Percentiles rank a stretch among this genome's conserved stretches.
phyloP scores from a whole-genome alignment of 2,329 filamentous ascomycete genomes.

The Fusarium agapanthi region DNA sequence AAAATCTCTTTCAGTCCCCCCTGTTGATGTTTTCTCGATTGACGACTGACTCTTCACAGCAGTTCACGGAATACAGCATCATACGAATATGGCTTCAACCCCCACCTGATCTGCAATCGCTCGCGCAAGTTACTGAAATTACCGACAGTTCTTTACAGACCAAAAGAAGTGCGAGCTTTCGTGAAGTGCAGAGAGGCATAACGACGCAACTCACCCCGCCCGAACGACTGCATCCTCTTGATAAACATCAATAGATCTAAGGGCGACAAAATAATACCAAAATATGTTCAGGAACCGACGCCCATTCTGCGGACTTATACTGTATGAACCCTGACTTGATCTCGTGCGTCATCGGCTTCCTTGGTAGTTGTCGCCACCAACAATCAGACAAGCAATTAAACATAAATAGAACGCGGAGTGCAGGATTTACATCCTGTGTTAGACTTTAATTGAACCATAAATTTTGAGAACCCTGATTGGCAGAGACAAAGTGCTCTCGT shows the following conservation, averaged over 20 bases:
- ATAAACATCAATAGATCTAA: background rate
- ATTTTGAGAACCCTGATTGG: fast-evolving
- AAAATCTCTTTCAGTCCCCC: background rate
- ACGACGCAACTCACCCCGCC: background rate
- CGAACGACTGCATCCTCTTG: background rate
- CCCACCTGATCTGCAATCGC: too few species aligned
- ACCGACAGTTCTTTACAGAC: too few species aligned
- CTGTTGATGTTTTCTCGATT: background rate
- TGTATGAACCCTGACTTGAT: background rate
- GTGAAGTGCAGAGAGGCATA: background rate
- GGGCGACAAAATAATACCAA: too few species aligned
- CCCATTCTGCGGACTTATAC: background rate
- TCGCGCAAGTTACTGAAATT: too few species aligned
- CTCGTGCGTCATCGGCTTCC: background rate
- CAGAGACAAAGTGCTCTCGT: fast-evolving
- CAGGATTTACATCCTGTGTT: background rate
- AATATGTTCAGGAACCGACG: background rate
- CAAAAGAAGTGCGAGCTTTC: too few species aligned
- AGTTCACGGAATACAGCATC: background rate
- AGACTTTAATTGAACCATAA: background rate
- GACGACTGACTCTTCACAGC: background rate
- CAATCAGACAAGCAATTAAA: background rate
- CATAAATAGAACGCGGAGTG: background rate
- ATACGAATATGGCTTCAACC: too few species aligned
- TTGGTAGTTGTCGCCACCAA: background rate